Percentiles rank a stretch among this genome's conserved stretches.
These are phyloP conservation scores for Amanita inopinata DNA, from an alignment of 768 basidiomycete genomes.

Conservation along the genomic window DNA sequence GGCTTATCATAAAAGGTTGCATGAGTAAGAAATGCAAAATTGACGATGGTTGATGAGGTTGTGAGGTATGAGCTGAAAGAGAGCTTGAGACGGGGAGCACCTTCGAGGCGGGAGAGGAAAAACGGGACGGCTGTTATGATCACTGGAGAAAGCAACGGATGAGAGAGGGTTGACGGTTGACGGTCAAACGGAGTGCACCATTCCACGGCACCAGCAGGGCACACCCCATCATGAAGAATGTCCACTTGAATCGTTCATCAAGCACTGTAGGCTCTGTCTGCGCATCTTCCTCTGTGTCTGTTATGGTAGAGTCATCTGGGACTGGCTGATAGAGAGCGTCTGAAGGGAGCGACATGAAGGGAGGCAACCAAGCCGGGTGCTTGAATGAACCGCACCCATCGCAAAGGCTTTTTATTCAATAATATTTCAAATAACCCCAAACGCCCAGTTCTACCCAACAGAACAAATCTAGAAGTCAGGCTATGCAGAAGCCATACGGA, in stretches of 20 bases:
- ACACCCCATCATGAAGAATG: constrained; percentile 67
- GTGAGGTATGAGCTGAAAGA: constrained; percentile 63
- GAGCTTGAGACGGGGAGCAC: constrained; percentile 40
- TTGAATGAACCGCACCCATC: too few relatives aligned
- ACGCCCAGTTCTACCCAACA: neutral
- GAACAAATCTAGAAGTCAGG: neutral
- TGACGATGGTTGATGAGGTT: constrained; percentile 50
- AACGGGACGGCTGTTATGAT: constrained; percentile 82
- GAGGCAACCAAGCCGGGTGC: neutral
- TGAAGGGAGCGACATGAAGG: constrained; percentile 20
- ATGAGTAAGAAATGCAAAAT: constrained; percentile 64
- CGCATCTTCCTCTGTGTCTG: constrained; percentile 2
- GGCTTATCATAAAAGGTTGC: constrained; percentile 62
- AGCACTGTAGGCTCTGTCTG: constrained; percentile 11
- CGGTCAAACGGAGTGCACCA: constrained; percentile 36
- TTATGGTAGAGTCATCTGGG: neutral
- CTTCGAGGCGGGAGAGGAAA: constrained; percentile 60
- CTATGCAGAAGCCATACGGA: neutral
- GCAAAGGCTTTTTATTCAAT: too few relatives aligned
- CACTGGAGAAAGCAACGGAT: constrained; percentile 32
- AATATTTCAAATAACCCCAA: too few relatives aligned
- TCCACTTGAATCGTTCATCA: constrained; percentile 39
- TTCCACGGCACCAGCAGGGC: constrained; percentile 86
- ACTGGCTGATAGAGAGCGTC: constrained; percentile 34
- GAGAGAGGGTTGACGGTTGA: neutral